These are phyloP conservation scores for Blastobotrys raffinosifermentans DNA, from an alignment of 1,139 yeast species.

Conservation along the genomic window DNA sequence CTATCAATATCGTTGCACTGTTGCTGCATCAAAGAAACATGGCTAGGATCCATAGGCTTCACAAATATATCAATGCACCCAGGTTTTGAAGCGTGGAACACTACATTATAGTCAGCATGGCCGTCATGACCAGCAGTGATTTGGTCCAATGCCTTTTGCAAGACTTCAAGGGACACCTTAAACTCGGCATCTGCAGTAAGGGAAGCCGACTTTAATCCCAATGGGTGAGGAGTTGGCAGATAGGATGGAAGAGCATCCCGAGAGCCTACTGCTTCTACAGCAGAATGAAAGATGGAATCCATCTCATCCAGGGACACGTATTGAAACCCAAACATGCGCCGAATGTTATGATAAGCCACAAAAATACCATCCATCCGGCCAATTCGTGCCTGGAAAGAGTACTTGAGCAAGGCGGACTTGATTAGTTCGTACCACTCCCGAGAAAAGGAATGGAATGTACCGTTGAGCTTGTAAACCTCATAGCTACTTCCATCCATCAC, in stretches of 20 bases:
- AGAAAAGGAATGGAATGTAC: slow-evolving; percentile 70
- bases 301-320: slow-evolving; percentile 71
- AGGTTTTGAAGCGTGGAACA: slow-evolving; percentile 22
- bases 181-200: slow-evolving; percentile 70
- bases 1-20: slow-evolving; percentile 9
- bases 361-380: slow-evolving; percentile 98
- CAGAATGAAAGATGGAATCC: slow-evolving; percentile 53
- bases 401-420: slow-evolving; percentile 72
- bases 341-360: slow-evolving; percentile 82
- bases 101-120: slow-evolving; percentile 21
- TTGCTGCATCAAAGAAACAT: slow-evolving; percentile 23
- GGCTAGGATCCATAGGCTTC: slow-evolving; percentile 29
- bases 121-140: slow-evolving; percentile 30
- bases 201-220: slow-evolving; percentile 31
- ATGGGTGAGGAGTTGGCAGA: slow-evolving; percentile 1
- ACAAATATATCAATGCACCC: slow-evolving; percentile 28
- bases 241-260: neutral
- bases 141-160: slow-evolving; percentile 47
- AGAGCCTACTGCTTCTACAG: neutral
- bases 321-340: slow-evolving; percentile 81
- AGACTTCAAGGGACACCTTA: slow-evolving; percentile 52
- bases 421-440: slow-evolving; percentile 73
- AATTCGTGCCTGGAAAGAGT: slow-evolving; percentile 83
- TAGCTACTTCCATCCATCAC: slow-evolving; percentile 54
- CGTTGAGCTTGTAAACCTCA: slow-evolving; percentile 54